A percentile compares a stretch with the other conserved stretches of the same genome.
Conservation (phyloP, 257 asterid genomes). For the Henckelia pumila region DNA sequence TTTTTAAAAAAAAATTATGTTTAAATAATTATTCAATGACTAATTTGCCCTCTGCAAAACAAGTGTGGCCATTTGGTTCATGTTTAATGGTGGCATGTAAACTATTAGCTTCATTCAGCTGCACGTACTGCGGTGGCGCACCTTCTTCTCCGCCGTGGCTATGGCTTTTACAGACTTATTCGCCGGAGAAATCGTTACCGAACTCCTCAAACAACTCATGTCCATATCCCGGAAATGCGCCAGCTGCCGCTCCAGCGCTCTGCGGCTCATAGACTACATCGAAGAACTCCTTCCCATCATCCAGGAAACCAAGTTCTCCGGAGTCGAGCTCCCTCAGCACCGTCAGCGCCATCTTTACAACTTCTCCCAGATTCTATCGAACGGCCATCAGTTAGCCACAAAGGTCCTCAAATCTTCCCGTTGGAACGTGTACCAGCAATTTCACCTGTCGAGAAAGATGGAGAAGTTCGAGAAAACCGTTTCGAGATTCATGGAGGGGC, state of each 20-base stretch:
- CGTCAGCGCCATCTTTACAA: constrained; percentile 82
- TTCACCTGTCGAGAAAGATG: constrained; percentile 64
- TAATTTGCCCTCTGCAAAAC: too few species aligned
- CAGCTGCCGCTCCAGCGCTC: constrained; percentile 66
- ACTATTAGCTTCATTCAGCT: too few species aligned
- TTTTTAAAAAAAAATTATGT: too few species aligned
- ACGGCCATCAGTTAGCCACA: constrained; percentile 59
- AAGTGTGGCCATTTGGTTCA: too few species aligned
- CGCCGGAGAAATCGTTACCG: constrained; percentile 88
- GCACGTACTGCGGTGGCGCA: background rate
- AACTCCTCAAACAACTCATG: constrained; percentile 68
- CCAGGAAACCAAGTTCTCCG: constrained; percentile 71
- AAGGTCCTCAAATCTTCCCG: constrained; percentile 63
- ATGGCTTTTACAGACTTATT: constrained; percentile 87
- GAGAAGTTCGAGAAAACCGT: constrained; percentile 72
- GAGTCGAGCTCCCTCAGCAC: constrained; percentile 71
- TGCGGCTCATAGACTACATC: constrained; percentile 54
- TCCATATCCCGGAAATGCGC: constrained; percentile 49
- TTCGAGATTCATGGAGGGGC: constrained; percentile 55
- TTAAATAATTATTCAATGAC: too few species aligned
- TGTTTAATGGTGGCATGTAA: too few species aligned
- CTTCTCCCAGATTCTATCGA: constrained; percentile 54
- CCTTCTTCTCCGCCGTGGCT: constrained; percentile 18
- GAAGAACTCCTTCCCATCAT: constrained; percentile 61
- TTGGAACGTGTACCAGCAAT: constrained; percentile 70